Base-by-base conservation (phyloP, 1,139 yeast genomes). In the Yamadazyma atlantica region DNA sequence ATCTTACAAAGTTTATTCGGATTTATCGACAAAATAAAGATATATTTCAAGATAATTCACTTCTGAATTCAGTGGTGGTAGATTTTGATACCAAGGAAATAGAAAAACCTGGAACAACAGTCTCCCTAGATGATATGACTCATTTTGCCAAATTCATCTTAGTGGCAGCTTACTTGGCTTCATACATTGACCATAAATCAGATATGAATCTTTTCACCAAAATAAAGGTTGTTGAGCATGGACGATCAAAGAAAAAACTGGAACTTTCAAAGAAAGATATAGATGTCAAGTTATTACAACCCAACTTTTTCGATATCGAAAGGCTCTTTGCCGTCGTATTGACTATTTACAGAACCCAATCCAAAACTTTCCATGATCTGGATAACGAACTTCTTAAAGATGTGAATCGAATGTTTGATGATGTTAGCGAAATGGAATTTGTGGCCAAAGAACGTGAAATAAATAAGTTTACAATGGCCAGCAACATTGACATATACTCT, bases 121-220 rank as follows among this genome's bases (percentile, higher is more conserved):
- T 46, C 7, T 34, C 48, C 13, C 32, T 49, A 23, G 53, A 53
- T 13, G 79, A 71, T 46, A 61, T 82, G 40, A 81, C 87, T 0
- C 53, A 58, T 10, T 70, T 73, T 39, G 73, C 86, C n/a, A 81
- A 81, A 52, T 80, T 67, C 49, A 61, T 84, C 3, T 58, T 85
- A 17, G 68, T 84, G 36, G 86, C 90, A 1, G 80, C 87, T 0
- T 85, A 81, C 50, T 62, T 85, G 38, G 89, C 90, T 0, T 82
- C 90, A 1, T 81, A 73, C 51, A 77, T 78, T 36, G 79, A 80
- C 4, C 78, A 80, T 3, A 74, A 74, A 43, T 66, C 68, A 44
- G 94, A 85, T 54, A 64, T 78, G 45, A 73, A 76, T 31, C 64
- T 72, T 40, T 85, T 83, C 47, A 79, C 90, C 32, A 73, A 70